phyloP scores from a whole-genome alignment of 106 monocot genomes.

The Alisma plantagoaquatica region DNA sequence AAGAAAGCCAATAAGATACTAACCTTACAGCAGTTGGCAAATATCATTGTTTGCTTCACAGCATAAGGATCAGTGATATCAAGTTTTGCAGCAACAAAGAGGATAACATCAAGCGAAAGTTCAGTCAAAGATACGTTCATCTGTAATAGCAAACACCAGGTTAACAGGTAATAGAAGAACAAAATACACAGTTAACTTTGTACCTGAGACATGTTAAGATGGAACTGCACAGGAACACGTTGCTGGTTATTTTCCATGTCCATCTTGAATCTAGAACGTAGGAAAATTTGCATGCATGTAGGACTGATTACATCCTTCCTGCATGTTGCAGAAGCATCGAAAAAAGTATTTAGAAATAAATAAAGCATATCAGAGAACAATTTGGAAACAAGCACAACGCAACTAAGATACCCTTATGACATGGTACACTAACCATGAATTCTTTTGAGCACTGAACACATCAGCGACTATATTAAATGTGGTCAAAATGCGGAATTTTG shows the following conservation, averaged over 20 bases:
- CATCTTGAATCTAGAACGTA: slow-evolving; percentile 34
- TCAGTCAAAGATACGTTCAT: slow-evolving; percentile 50
- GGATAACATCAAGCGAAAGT: slow-evolving; percentile 59
- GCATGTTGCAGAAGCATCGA: no score
- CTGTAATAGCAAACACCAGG: slow-evolving; percentile 17
- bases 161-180: background rate
- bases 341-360: no score
- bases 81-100: slow-evolving; percentile 55
- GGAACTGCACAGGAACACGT: slow-evolving; percentile 35
- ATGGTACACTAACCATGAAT: slow-evolving; percentile 57
- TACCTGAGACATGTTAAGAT: slow-evolving; percentile 54
- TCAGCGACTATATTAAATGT: slow-evolving; percentile 26
- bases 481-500: slow-evolving; percentile 62
- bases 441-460: slow-evolving; percentile 44
- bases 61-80: slow-evolving; percentile 64
- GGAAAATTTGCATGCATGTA: slow-evolving; percentile 32
- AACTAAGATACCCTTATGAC: background rate
- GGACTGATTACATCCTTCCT: slow-evolving; percentile 71
- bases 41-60: slow-evolving; percentile 44
- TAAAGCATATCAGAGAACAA: no score
- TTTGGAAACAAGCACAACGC: slow-evolving; percentile 8
- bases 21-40: slow-evolving; percentile 84
- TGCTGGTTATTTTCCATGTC: slow-evolving; percentile 14
- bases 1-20: no score
- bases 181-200: background rate